Base-by-base conservation (phyloP, 148 eudicot species). In the Persicaria maculosa region DNA sequence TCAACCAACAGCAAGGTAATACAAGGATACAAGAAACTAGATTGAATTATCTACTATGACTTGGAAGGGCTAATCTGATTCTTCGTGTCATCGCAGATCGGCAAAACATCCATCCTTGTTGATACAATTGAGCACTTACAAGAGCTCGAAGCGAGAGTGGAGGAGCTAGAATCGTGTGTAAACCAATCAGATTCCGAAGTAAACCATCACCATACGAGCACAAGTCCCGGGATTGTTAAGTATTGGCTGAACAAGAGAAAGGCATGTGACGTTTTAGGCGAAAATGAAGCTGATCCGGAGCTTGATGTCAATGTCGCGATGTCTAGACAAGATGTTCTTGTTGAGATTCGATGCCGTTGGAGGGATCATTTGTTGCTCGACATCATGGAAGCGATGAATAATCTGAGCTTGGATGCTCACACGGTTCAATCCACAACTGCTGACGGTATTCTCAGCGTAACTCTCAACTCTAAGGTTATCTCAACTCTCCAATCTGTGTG, bases 331-430 rank as follows among this genome's bases (percentile, higher is more conserved):
- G 86, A 83, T 47, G 88, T 88, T 79, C 72, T 68, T 43, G 78
- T 88, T 64, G 81, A 79, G 71, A 68, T 88, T 78, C 80, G 77
- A 17, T 88, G 91, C 47, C 78, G 73, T 17, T 80, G 78, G 79
- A 87, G 88, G 77, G 90, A 87, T 48, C 73, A 80, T 50, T 70
- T 87, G 72, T 75, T 87, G 76, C 82, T 79, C 14, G 88, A 85
- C 65, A 78, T 87, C 31, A 78, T 87, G 65, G 85, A 87, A 50
- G 81, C 75, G 0, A 43, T 83, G 47, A 81, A 73, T 75, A 80
- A 75, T 72, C 86, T 85, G 74, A 77, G 80, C 77, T 74, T 87
- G 50, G 88, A 87, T 44, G 80, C 84, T 74, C 83, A 80, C 47
- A 76, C 87, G 9, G 84, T 88, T 72, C 87, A 88, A 58, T 85